Evolutionary conservation across 2,329 filamentous ascomycete species (phyloP).

Genomic region (Cyclaneusma minus): DNA sequence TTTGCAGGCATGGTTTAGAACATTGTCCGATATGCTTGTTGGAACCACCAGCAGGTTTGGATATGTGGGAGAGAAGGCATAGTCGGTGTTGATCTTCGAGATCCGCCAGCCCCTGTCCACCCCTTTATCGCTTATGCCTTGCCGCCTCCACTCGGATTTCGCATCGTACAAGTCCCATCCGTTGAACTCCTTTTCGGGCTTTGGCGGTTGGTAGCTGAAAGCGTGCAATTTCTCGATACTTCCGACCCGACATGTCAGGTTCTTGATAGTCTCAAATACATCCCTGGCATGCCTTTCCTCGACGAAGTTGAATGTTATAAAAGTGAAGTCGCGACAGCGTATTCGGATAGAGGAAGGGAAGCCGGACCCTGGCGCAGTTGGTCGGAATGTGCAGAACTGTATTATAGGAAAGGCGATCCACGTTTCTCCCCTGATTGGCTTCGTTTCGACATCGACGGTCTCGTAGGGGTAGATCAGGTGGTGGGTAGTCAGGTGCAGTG

Average conservation of each 20-base stretch:
- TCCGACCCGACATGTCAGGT: constrained; percentile 66
- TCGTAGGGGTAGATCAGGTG: constrained; percentile 31
- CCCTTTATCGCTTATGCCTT: constrained; percentile 76
- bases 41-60: constrained; percentile 75
- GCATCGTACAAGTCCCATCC: constrained; percentile 81
- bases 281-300: constrained; percentile 63
- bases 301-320: constrained; percentile 77
- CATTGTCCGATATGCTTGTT: constrained; percentile 85
- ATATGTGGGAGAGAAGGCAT: constrained; percentile 84
- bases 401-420: constrained; percentile 97
- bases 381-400: constrained; percentile 61
- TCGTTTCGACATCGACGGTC: constrained; percentile 22
- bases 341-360: constrained; percentile 72
- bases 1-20: constrained; percentile 78
- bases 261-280: constrained; percentile 74
- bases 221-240: constrained; percentile 82
- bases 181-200: constrained; percentile 56
- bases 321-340: constrained; percentile 84
- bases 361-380: constrained; percentile 51
- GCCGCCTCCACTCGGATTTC: constrained; percentile 67
- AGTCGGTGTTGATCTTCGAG: constrained; percentile 79
- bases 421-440: constrained; percentile 45
- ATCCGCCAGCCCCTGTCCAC: constrained; percentile 75
- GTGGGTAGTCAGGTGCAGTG: constrained; percentile 45
- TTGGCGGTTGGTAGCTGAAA: constrained; percentile 67